These are phyloP conservation scores for Centaurea solstitialis DNA, from an alignment of 129 eudicot genomes.

Conservation along the genomic window DNA sequence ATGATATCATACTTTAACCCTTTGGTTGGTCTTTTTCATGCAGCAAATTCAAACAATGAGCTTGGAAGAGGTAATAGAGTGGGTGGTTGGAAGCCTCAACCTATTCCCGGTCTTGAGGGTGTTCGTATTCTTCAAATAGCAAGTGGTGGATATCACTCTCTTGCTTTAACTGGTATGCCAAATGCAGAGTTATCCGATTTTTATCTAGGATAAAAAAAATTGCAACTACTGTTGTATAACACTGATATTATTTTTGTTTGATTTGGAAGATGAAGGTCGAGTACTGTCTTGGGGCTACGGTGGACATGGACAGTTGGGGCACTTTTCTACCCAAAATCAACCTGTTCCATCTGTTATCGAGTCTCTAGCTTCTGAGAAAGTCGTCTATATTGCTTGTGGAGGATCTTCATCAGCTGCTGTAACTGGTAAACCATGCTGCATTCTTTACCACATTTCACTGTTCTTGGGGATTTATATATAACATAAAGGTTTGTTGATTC, in stretches of 20 bases:
- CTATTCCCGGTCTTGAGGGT: constrained; percentile 58
- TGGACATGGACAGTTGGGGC: constrained; percentile 95
- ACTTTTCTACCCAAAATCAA: constrained; percentile 73
- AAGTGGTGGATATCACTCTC: constrained; percentile 97
- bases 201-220: neutral
- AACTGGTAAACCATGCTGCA: constrained; percentile 79
- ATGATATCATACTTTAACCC: neutral
- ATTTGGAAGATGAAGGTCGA: constrained; percentile 65
- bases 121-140: constrained; percentile 77
- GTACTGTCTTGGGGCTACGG: constrained; percentile 98
- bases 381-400: constrained; percentile 84
- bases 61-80: constrained; percentile 92
- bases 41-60: constrained; percentile 94
- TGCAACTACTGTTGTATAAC: neutral
- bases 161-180: constrained; percentile 85
- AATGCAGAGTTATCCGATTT: constrained; percentile 3
- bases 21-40: neutral
- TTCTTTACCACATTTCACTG: neutral
- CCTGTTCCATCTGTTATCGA: constrained; percentile 59
- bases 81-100: constrained; percentile 95
- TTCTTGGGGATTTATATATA: neutral
- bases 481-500: neutral
- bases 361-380: constrained; percentile 68
- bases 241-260: constrained; percentile 6
- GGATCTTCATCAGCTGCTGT: constrained; percentile 98